phyloP scores from a whole-genome alignment of 345 rosid genomes.

The Lepidium didymum region DNA sequence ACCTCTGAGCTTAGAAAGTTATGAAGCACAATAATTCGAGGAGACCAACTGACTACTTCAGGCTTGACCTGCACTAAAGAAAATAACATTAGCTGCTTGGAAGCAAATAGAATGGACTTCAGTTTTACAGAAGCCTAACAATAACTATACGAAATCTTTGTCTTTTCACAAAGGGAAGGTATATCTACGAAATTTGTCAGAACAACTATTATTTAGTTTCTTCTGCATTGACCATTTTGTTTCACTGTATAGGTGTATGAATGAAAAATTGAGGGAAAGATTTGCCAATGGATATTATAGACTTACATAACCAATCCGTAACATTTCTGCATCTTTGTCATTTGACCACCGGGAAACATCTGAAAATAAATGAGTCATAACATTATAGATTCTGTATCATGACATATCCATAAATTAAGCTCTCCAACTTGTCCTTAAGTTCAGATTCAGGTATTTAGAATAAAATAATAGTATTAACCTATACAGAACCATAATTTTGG shows the following conservation, averaged over 20 bases:
- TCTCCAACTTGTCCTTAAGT: background rate
- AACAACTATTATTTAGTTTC: background rate
- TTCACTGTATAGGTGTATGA: background rate
- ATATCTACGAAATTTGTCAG: background rate
- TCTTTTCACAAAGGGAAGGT: background rate
- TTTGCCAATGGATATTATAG: background rate
- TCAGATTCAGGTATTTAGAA: background rate
- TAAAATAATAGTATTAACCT: background rate
- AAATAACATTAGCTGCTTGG: constrained; percentile 10
- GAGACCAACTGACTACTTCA: constrained; percentile 87
- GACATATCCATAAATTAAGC: background rate
- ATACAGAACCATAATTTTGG: background rate
- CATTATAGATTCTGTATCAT: background rate
- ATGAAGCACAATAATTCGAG: constrained; percentile 78
- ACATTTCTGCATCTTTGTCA: constrained; percentile 71
- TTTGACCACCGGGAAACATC: constrained; percentile 58
- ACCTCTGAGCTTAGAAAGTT: constrained; percentile 92
- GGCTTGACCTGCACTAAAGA: constrained; percentile 75
- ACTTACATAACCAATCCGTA: constrained; percentile 88
- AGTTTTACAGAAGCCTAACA: background rate
- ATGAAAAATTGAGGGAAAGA: background rate
- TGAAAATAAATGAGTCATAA: constrained; percentile 30
- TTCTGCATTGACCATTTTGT: background rate
- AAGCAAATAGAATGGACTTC: background rate
- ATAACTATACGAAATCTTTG: background rate